A percentile compares a stretch with the other conserved stretches of the same genome.
Evolutionary conservation across 2,329 filamentous ascomycete species (phyloP).

Genomic region (Allantophomopsis cytisporea): DNA sequence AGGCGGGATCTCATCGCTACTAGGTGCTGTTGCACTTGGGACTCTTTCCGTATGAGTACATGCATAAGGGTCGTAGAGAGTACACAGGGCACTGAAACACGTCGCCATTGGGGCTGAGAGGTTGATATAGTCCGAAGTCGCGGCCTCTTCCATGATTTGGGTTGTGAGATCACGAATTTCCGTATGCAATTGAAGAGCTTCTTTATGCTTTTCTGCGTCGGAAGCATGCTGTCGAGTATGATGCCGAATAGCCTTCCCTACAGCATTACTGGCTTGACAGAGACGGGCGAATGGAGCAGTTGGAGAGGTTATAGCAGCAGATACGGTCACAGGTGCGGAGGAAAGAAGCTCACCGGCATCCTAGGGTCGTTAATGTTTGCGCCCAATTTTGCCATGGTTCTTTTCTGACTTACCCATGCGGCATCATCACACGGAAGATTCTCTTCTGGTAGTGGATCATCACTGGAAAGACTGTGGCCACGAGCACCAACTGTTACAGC

Average conservation of each 20-base stretch:
- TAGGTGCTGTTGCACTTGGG: conserved; percentile 2
- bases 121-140: conserved; percentile 10
- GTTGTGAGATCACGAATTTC: conserved; percentile 11
- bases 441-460: conserved; percentile 13
- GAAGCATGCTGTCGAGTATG: conserved; percentile 7
- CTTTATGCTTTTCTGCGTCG: conserved; percentile 7
- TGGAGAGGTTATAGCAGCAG: conserved; percentile 22
- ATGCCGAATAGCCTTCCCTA: conserved; percentile 20
- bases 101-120: conserved; percentile 13
- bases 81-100: conserved; percentile 15
- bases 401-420: conserved; percentile 21
- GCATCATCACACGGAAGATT: conserved; percentile 18
- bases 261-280: conserved; percentile 22
- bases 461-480: conserved; percentile 13
- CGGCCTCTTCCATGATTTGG: conserved; percentile 13
- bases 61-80: conserved; percentile 23
- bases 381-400: neutral
- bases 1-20: neutral
- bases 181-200: conserved; percentile 13
- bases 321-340: conserved; percentile 14
- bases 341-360: conserved; percentile 21
- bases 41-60: conserved; percentile 13
- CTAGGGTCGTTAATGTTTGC: conserved; percentile 10
- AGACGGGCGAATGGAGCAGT: conserved; percentile 36
- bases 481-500: conserved; percentile 16